A percentile compares a stretch with the other conserved stretches of the same genome.
phyloP scores from a whole-genome alignment of 1,139 yeast genomes.

The Candida labiduridarum region DNA sequence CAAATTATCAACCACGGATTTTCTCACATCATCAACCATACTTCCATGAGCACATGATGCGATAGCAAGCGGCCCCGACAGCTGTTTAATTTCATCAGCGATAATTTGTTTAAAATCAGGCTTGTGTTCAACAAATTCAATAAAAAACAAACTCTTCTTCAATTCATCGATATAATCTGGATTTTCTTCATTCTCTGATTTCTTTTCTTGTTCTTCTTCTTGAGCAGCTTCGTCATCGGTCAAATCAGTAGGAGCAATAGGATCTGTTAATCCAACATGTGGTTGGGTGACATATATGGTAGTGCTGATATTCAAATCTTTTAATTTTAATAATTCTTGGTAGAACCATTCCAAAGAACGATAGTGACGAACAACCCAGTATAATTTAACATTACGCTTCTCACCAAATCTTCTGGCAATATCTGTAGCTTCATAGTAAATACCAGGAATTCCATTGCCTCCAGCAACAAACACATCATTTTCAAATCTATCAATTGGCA shows the following conservation, averaged over 20 bases:
- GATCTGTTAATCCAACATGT: slow-evolving; percentile 15
- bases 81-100: slow-evolving; percentile 29
- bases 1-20: slow-evolving; percentile 32
- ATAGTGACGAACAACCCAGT: slow-evolving; percentile 42
- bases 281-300: slow-evolving; percentile 44
- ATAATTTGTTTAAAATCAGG: slow-evolving; percentile 45
- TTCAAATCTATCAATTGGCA: slow-evolving; percentile 50
- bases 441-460: slow-evolving; percentile 74
- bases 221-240: slow-evolving; percentile 20
- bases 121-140: slow-evolving; percentile 39
- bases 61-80: slow-evolving; percentile 37
- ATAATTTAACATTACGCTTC: slow-evolving; percentile 24
- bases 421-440: slow-evolving; percentile 35
- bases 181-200: slow-evolving; percentile 18
- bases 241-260: slow-evolving; percentile 13
- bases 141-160: slow-evolving; percentile 23
- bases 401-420: slow-evolving; percentile 21
- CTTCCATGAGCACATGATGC: slow-evolving; percentile 45
- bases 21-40: slow-evolving; percentile 43
- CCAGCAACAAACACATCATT: slow-evolving; percentile 59
- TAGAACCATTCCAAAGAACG: slow-evolving; percentile 54
- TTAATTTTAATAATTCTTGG: slow-evolving; percentile 39
- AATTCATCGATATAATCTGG: slow-evolving; percentile 19
- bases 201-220: slow-evolving; percentile 17
- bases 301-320: slow-evolving; percentile 25